Evolutionary conservation across 306 rosid species (phyloP).

Genomic region (Lathyrus oleraceus): DNA sequence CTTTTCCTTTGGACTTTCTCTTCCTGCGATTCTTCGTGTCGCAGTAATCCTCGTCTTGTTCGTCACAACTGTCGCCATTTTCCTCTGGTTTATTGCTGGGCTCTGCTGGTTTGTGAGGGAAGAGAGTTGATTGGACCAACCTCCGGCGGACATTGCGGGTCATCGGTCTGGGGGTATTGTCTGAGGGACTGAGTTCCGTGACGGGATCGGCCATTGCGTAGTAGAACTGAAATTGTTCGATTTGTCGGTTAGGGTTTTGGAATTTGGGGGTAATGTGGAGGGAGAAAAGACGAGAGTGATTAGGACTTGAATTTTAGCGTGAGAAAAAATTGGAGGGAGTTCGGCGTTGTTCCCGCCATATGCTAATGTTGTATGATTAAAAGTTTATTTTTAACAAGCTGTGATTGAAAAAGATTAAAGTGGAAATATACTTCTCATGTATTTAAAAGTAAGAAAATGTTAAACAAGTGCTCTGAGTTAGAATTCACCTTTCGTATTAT

Average conservation of each 20-base stretch:
- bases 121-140: slow-evolving; percentile 73
- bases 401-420: too few relatives aligned
- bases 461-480: too few relatives aligned
- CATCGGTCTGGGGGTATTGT: slow-evolving; percentile 26
- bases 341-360: slow-evolving; percentile 8
- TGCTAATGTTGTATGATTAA: not conserved
- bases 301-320: not conserved
- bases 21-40: slow-evolving; percentile 50
- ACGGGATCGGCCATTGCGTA: slow-evolving; percentile 27
- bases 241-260: slow-evolving; percentile 30
- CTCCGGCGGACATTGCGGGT: slow-evolving; percentile 48
- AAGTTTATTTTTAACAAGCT: too few relatives aligned
- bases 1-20: slow-evolving; percentile 47
- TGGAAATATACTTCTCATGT: too few relatives aligned
- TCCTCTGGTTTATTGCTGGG: slow-evolving; percentile 32
- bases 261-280: not conserved
- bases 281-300: not conserved
- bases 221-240: not conserved
- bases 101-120: slow-evolving; percentile 55
- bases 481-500: too few relatives aligned
- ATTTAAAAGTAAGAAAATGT: too few relatives aligned
- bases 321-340: slow-evolving; percentile 36
- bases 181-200: slow-evolving; percentile 30
- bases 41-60: slow-evolving; percentile 50
- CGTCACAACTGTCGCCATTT: slow-evolving; percentile 36